Evolutionary conservation across 306 rosid genomes (phyloP).

Genomic region (Cercis canadensis): DNA sequence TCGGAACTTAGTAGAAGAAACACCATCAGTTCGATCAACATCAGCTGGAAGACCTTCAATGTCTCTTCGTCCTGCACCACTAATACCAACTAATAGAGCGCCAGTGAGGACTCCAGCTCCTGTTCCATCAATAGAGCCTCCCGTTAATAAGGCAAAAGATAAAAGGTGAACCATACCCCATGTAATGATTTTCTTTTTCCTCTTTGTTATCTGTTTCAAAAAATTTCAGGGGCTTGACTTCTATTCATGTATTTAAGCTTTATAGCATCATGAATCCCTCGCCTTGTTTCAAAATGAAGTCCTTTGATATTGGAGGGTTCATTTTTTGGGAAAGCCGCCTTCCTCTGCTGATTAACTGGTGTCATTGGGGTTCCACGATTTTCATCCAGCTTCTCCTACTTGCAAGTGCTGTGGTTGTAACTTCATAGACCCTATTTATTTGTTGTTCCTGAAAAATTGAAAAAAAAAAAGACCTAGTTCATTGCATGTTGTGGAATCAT

Average conservation of each 20-base stretch:
- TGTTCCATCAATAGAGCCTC: conserved; percentile 67
- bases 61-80: conserved; percentile 52
- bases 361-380: background rate
- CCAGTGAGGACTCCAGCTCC: conserved; percentile 62
- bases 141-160: conserved; percentile 53
- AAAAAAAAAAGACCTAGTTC: background rate
- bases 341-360: background rate
- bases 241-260: background rate
- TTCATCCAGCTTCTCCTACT: background rate
- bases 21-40: conserved; percentile 51
- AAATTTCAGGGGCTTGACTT: background rate
- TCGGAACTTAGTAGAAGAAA: conserved; percentile 56
- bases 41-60: conserved; percentile 58
- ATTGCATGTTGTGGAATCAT: background rate
- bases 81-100: conserved; percentile 51
- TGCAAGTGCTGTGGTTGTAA: background rate
- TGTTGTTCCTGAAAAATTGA: background rate
- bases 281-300: background rate
- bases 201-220: background rate
- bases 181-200: background rate
- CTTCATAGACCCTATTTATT: background rate
- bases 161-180: conserved; percentile 51
- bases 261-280: background rate
- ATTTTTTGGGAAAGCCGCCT: background rate
- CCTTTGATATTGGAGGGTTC: background rate